Percentiles rank a stretch among this genome's conserved stretches.
These are phyloP conservation scores for Huntiella abstrusa DNA, from an alignment of 2,329 filamentous ascomycete species.

Conservation along the genomic window DNA sequence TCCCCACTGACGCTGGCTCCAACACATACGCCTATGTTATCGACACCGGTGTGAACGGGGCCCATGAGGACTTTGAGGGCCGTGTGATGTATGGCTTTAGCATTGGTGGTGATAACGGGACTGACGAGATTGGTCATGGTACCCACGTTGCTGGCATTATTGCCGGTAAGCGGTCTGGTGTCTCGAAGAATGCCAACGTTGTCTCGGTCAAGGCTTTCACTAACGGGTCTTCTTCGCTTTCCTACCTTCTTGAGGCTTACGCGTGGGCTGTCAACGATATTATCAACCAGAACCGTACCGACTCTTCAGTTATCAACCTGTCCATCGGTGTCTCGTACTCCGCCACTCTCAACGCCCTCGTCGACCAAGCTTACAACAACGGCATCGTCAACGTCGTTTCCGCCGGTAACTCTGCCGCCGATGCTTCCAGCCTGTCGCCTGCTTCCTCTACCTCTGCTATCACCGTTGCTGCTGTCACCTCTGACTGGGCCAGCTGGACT, in stretches of 20 bases:
- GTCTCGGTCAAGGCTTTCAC: slow-evolving; percentile 29
- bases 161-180: slow-evolving; percentile 14
- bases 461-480: slow-evolving; percentile 18
- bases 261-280: slow-evolving; percentile 21
- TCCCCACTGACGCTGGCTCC: slow-evolving; percentile 13
- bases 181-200: slow-evolving; percentile 25
- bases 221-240: slow-evolving; percentile 15
- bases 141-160: slow-evolving; percentile 19
- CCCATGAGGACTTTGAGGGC: slow-evolving; percentile 14
- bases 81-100: slow-evolving; percentile 14
- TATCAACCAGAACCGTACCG: slow-evolving; percentile 14
- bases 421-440: slow-evolving; percentile 12
- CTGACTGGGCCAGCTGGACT: slow-evolving; percentile 17
- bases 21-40: slow-evolving; percentile 16
- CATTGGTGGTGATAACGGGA: slow-evolving; percentile 15
- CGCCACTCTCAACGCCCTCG: slow-evolving; percentile 9
- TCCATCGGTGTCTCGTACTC: slow-evolving; percentile 19
- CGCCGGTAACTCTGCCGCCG: slow-evolving; percentile 14
- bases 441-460: slow-evolving; percentile 15
- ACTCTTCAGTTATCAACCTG: slow-evolving; percentile 25
- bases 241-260: slow-evolving; percentile 17
- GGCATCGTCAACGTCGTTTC: slow-evolving; percentile 23
- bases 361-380: slow-evolving; percentile 14
- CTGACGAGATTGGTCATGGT: slow-evolving; percentile 23
- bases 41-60: slow-evolving; percentile 15